These are phyloP conservation scores for Starmera dryadoides DNA, from an alignment of 805 yeast genomes.

Conservation along the genomic window DNA sequence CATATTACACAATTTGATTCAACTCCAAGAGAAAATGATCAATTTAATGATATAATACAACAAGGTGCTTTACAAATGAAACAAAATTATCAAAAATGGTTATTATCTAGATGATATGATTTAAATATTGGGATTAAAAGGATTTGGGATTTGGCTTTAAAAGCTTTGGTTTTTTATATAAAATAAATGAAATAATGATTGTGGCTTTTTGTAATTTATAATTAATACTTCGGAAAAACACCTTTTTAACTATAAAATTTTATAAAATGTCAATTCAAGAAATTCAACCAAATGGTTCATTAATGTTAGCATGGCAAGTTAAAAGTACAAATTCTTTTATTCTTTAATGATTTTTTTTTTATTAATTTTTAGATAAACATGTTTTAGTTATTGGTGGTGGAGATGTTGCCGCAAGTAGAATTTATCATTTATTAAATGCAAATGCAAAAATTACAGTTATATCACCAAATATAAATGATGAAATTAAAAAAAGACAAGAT, in stretches of 20 bases:
- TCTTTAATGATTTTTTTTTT: conserved; percentile 4
- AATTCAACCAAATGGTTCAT: conserved; percentile 40
- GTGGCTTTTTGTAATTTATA: too few relatives aligned
- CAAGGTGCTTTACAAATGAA: conserved; percentile 16
- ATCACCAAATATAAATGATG: conserved; percentile 33
- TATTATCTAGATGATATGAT: conserved; percentile 1
- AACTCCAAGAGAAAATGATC: too few relatives aligned
- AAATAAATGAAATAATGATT: too few relatives aligned
- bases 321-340: conserved; percentile 28
- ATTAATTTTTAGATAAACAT: conserved; percentile 33
- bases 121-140: too few relatives aligned
- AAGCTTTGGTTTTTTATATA: too few relatives aligned
- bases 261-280: not conserved
- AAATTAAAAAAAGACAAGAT: conserved; percentile 24
- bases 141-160: too few relatives aligned
- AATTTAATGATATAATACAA: conserved; percentile 7
- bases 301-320: conserved; percentile 71
- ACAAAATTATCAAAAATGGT: conserved; percentile 22
- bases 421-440: conserved; percentile 59
- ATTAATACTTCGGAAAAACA: too few relatives aligned
- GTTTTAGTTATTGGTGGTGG: conserved; percentile 76
- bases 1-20: too few relatives aligned
- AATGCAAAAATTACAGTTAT: conserved; percentile 66
- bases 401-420: conserved; percentile 67
- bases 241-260: not conserved